Conservation (phyloP, 2,329 filamentous ascomycete genomes). For the Aspergillus clavatus region DNA sequence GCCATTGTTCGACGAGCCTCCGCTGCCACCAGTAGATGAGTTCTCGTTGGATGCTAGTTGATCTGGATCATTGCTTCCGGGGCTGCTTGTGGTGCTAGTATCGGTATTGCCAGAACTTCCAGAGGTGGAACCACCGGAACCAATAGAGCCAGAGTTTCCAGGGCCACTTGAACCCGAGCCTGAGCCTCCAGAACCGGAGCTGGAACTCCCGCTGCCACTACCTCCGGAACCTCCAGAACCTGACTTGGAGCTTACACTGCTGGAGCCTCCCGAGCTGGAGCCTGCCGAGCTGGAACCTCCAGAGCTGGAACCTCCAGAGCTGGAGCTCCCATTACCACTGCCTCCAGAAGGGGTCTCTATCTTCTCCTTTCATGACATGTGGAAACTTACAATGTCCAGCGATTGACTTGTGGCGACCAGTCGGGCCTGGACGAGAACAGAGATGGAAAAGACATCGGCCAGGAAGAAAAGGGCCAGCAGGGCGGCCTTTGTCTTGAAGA, state of each 20-base stretch:
- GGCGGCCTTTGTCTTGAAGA: not conserved
- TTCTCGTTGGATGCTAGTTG: too few species aligned
- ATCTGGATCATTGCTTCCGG: too few species aligned
- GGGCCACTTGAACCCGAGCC: not conserved
- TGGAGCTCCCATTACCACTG: not conserved
- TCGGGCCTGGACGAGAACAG: not conserved
- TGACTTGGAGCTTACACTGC: too few species aligned
- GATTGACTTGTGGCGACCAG: not conserved
- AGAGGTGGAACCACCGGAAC: too few species aligned
- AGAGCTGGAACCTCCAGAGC: not conserved
- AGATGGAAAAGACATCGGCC: not conserved
- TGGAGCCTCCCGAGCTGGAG: too few species aligned
- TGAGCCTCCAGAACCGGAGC: not conserved
- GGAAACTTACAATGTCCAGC: not conserved
- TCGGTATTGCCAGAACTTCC: too few species aligned
- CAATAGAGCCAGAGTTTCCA: too few species aligned
- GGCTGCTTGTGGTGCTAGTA: too few species aligned
- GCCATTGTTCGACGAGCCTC: not conserved
- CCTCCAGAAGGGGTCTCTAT: not conserved
- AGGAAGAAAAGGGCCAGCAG: not conserved
- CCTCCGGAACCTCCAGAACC: too few species aligned
- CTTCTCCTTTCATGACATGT: not conserved
- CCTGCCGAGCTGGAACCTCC: not conserved
- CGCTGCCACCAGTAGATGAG: not conserved
- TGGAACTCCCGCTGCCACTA: not conserved